These are phyloP conservation scores for Cyberlindnera mrakii DNA, from an alignment of 805 yeast genomes.

Conservation along the genomic window DNA sequence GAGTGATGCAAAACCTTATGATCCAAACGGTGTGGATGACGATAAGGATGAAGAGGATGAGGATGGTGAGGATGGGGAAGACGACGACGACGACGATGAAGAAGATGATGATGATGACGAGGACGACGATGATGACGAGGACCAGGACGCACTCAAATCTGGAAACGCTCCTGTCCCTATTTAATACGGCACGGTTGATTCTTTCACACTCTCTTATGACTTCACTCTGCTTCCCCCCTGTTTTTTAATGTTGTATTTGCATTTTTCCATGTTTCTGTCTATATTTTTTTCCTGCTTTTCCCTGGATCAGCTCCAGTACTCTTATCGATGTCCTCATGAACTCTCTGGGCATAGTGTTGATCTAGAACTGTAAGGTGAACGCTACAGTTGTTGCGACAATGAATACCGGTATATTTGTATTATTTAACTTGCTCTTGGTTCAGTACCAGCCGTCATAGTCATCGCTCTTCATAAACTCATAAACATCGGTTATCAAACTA, in stretches of 20 bases:
- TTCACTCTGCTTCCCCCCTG: not conserved
- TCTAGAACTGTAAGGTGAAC: no score
- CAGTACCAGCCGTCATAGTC: conserved; percentile 25
- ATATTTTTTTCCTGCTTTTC: not conserved
- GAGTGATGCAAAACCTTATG: conserved; percentile 20
- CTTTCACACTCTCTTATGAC: no score
- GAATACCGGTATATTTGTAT: no score
- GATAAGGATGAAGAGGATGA: conserved; percentile 40
- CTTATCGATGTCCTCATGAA: no score
- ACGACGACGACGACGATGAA: conserved; percentile 33
- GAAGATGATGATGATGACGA: conserved; percentile 34
- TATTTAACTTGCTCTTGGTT: not conserved
- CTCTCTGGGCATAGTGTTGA: no score
- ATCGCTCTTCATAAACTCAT: conserved; percentile 13
- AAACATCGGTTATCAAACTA: conserved; percentile 19
- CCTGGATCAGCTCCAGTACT: not conserved
- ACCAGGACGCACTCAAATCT: conserved; percentile 4
- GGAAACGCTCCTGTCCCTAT: not conserved
- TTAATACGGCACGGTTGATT: not conserved
- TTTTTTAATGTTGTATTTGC: not conserved
- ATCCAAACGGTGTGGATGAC: conserved; percentile 39
- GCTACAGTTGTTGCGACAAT: no score
- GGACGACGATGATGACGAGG: conserved; percentile 35
- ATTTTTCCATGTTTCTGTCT: not conserved
- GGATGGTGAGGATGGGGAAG: conserved; percentile 35